Base-by-base conservation (phyloP, 106 monocot genomes). In the Gastrodia elata region DNA sequence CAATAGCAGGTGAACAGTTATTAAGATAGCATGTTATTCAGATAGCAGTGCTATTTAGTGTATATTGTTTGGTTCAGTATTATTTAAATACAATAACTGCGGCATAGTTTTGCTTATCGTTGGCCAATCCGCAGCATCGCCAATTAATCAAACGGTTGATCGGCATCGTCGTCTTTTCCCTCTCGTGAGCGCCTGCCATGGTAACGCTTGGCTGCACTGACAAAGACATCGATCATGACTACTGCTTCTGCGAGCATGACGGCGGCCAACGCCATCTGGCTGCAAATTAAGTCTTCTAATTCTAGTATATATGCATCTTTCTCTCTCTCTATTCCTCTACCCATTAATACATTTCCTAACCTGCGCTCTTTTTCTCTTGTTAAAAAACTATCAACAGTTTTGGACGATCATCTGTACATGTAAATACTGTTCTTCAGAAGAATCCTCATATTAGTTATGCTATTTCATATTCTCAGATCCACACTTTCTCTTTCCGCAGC, bases 371-470 rank as follows among this genome's bases (percentile, higher is more conserved):
- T 49, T 2, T 33, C 0, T 8, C 9, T 28, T 38, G 35, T n/a
- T n/a, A n/a, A n/a, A n/a, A n/a, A 69, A 27, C 35, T 39, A 0
- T n/a, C 64, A 40, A 43, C 80, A 81, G 86, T 81, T 2, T 81
- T 87, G 59, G 85, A 87, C 75, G 87, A 87, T 24, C 83, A 91
- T 39, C 71, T 87, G 15, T 75, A 84, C 2, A 81, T 70, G 90
- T 90, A 73, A n/a, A n/a, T n/a, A n/a, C n/a, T n/a, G 84, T 39
- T 34, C n/a, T 8, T 15, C 28, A 32, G 14, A 32, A n/a, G 27
- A 52, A 4, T 7, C 6, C 28, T n/a, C 20, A 14, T 22, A 7
- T 38, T 73, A 37, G 16, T 16, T 32, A 38, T 20, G 2, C 68
- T 38, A 22, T 8, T 38, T 30, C 41, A n/a, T 25, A 55, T 68